Percentiles rank a stretch among this genome's conserved stretches.
phyloP scores from a whole-genome alignment of 371 early-diverging fungal species.

The Batkoa obscura region DNA sequence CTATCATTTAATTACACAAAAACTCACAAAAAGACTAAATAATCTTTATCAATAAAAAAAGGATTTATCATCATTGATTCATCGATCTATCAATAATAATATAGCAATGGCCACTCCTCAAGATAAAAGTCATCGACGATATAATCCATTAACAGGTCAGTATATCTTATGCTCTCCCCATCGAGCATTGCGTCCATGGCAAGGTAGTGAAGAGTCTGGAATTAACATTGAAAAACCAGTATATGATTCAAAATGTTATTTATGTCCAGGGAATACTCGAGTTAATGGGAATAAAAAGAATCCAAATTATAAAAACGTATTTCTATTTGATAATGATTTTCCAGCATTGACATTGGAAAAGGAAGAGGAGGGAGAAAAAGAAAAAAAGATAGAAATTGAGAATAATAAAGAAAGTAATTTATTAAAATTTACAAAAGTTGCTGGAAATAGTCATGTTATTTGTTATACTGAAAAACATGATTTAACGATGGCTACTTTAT shows the following conservation, averaged over 20 bases:
- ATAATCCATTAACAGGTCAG: constrained; percentile 66
- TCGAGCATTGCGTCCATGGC: constrained; percentile 86
- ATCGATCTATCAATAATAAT: too few species aligned
- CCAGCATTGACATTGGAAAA: constrained; percentile 51
- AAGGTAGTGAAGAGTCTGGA: constrained; percentile 41
- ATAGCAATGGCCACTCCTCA: background rate
- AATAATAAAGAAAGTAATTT: constrained; percentile 10
- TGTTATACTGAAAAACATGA: constrained; percentile 81
- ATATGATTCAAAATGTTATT: constrained; percentile 65
- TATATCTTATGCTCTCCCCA: constrained; percentile 94
- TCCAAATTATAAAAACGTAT: constrained; percentile 52
- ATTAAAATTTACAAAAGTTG: constrained; percentile 40
- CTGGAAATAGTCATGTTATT: constrained; percentile 70
- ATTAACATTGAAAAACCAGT: constrained; percentile 22
- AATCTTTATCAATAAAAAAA: too few species aligned
- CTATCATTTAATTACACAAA: too few species aligned
- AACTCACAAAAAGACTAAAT: too few species aligned
- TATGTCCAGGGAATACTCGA: constrained; percentile 72
- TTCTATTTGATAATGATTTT: constrained; percentile 75
- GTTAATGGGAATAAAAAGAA: constrained; percentile 44
- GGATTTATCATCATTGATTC: too few species aligned
- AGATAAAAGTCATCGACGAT: constrained; percentile 69
- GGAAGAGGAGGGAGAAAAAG: background rate
- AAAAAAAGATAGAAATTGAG: background rate
- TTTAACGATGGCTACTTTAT: constrained; percentile 74